Evolutionary conservation across 768 basidiomycete species (phyloP), one percentile per base, ranked within the genome.

Genomic region (Lentinula detonsa): DNA sequence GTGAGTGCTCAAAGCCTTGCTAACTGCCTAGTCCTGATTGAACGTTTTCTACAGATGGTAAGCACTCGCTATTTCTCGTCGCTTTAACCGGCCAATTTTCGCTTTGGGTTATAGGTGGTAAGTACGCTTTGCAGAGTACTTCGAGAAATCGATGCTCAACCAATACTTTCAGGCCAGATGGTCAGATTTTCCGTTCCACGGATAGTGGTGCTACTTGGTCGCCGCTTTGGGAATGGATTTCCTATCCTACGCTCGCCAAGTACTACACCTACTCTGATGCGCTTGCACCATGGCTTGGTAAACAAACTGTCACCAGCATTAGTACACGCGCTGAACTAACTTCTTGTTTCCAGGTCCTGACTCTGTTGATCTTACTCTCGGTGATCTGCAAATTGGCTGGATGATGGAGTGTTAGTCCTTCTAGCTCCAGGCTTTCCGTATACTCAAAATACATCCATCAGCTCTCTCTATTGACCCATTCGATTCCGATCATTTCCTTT

Each of bases 381-480:
- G 79, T 4, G 73, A 74, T 43, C 68, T 78, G 57, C 85, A 85
- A 62, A 80, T 86, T 51, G 85, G 86, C 9, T 87, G 85, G 85
- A 86, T 86, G 86, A 87, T 88, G 81, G 85, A 88, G 75, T 71
- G 84, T 74, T 61, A 51, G 71, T 62, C 45, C 49, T 35, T 60
- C 40, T n/a, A 42, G 13, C 10, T 49, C 8, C 23, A 53, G 9
- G 5, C 31, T 46, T 42, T 56, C 37, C 28, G 28, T 28, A 28
- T 28, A 4, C 28, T 28, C 28, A 28, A 0, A 23, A 10, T 56
- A 9, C n/a, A 8, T 8, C 40, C 57, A 18, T 61, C 50, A 83
- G 79, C 78, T 31, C 69, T 86, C 50, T 75, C 72, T 21, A 87
- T 87, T 51, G 81, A 88, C 69, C 86, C 86, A 0, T 85, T 87